Base-by-base conservation (phyloP, 306 rosid species). In the Bauhinia variegata region DNA sequence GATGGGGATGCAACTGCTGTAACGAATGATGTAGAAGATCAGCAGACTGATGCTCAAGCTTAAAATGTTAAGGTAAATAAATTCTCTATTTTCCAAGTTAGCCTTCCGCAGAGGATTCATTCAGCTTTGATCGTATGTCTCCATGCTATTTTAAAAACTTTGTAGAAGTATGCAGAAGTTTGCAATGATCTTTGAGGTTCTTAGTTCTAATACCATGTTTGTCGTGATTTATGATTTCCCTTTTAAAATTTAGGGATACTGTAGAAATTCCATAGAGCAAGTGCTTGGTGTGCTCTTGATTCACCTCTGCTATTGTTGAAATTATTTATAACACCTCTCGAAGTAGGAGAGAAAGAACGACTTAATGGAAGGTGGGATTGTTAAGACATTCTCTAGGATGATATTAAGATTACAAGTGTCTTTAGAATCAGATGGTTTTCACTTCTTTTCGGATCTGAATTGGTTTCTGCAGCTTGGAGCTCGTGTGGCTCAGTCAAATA, bases 21-120 rank as follows among this genome's bases (percentile, higher is more conserved):
- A 32, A 50, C 83, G 0, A 67, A 75, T 80, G 95, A 74, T 31
- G 89, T 75, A 19, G 91, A 85, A 36, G 88, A 71, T 69, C 85
- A 82, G 80, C 76, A 30, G 54, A 60, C 62, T n/a, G 83, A 62
- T 16, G 81, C 52, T 49, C 77, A 79, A 72, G 83, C 87, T 75
- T 78, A 67, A 74, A 51, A 64, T 0, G 85, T 83, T 74, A 68
- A 54, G 18, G 48, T 11, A 7, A n/a, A n/a, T n/a, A 39, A 16
- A 18, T 54, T 41, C 10, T 11, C 47, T 11, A 11, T 8, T 36
- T 36, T 2, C 41, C 9, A 36, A 9, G 8, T 28, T 37, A 4
- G 13, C 4, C 19, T 14, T 30, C 67, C 33, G 7, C 28, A 15
- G 65, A 18, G 49, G 36, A 1, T 11, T 16, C 11, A 4, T 48